Evolutionary conservation across 306 rosid genomes (phyloP).

Genomic region (Cucurbita pepo): DNA sequence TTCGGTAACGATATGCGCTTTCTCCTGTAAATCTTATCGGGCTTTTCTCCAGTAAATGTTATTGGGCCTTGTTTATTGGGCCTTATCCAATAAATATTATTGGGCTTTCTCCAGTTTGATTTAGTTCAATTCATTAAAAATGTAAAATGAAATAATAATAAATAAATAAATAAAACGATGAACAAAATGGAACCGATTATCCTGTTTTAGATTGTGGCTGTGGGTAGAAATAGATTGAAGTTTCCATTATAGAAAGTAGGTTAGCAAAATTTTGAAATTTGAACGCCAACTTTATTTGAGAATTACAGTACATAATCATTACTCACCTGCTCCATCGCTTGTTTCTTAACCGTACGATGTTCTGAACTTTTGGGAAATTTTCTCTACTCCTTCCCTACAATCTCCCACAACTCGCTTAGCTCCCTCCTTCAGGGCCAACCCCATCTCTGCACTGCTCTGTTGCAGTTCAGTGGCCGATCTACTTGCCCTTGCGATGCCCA

Average conservation of each 20-base stretch:
- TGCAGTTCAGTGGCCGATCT: slow-evolving; percentile 47
- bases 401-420: slow-evolving; percentile 66
- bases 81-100: neutral
- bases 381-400: slow-evolving; percentile 87
- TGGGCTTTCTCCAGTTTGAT: neutral
- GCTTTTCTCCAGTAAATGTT: neutral
- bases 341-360: slow-evolving; percentile 13
- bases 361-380: slow-evolving; percentile 72
- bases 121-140: neutral
- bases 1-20: no score
- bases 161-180: neutral
- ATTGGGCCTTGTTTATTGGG: neutral
- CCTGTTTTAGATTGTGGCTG: neutral
- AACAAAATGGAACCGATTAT: neutral
- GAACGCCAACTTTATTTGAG: neutral
- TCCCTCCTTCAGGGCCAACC: slow-evolving; percentile 47
- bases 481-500: slow-evolving; percentile 31
- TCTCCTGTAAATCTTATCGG: no score
- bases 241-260: neutral
- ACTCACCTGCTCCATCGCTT: neutral
- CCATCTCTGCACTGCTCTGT: slow-evolving; percentile 40
- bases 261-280: neutral
- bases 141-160: no score
- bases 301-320: neutral
- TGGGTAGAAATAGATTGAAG: neutral